Base-by-base conservation (phyloP, 148 eudicot genomes). In the Nepenthes gracilis region DNA sequence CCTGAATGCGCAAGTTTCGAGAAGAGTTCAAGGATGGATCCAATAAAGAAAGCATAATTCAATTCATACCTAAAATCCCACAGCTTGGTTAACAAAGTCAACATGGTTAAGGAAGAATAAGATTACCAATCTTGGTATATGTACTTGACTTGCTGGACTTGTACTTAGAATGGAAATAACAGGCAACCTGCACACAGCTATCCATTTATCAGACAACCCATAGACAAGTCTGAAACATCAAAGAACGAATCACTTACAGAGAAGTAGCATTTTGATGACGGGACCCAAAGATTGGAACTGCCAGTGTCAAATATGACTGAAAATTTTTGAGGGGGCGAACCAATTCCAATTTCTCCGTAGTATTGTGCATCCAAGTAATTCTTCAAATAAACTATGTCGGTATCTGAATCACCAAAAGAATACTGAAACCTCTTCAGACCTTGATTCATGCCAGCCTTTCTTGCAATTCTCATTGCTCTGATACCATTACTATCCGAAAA, bases 261-360 rank as follows among this genome's bases (percentile, higher is more conserved):
- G 69, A 87, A 83, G 68, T 76, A 62, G 70, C 97, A 91, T 72
- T 83, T 85, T n/a, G 92, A 72, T 0, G 97, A 91, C 15, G 95
- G 97, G 55, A 91, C 85, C 97, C 97, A 91, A 61, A 91, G 90
- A 55, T 87, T 85, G 36, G 97, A 91, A 75, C 92, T 91, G 64
- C 95, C 90, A 34, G 95, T 91, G 58, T 91, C 97, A 68, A 91
- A 91, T 63, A 91, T 79, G 54, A 91, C 95, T 33, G 83, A 73
- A 66, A 87, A 91, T 5, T 69, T 85, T 71, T 91, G 97, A 12
- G 95, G 85, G 38, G 97, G 97, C 6, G 95, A 60, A 13, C 97
- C 97, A 59, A 91, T 75, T 9, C 83, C 74, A 62, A 91, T 85
- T 71, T 87, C 92, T 64, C 92, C 97, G 60, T 76, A 85, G 76